Conservation (phyloP, 2,329 filamentous ascomycete species). For the Cordyceps cicadae region DNA sequence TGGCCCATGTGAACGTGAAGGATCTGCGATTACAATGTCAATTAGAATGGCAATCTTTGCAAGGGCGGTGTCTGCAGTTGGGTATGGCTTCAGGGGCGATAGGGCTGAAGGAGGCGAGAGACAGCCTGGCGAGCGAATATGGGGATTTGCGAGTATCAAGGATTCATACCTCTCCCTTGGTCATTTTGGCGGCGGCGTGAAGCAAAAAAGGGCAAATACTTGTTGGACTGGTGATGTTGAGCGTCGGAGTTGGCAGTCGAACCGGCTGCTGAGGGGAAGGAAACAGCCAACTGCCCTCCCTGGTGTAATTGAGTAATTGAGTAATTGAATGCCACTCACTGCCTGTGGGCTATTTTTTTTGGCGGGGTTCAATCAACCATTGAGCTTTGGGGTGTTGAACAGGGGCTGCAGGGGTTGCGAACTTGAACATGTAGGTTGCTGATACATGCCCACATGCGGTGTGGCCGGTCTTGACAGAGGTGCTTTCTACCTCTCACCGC, state of each 20-base stretch:
- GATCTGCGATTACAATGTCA: conserved; percentile 34
- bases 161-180: conserved; percentile 45
- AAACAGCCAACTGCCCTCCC: conserved; percentile 17
- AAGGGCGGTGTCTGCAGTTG: conserved; percentile 2
- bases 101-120: conserved; percentile 11
- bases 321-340: conserved; percentile 22
- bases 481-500: conserved; percentile 19
- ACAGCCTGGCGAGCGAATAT: not conserved
- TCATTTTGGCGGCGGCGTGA: conserved; percentile 32
- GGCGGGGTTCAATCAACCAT: conserved; percentile 21
- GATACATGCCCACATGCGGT: conserved; percentile 8
- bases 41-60: conserved; percentile 12
- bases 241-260: conserved; percentile 17
- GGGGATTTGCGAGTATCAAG: not conserved
- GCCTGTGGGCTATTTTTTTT: conserved; percentile 14
- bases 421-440: conserved; percentile 4
- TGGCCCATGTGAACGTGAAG: conserved; percentile 58
- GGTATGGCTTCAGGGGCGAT: conserved; percentile 9
- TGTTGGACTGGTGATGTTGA: conserved; percentile 17
- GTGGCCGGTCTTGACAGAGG: not conserved
- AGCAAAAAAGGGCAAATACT: conserved; percentile 16
- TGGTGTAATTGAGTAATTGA: too few species aligned
- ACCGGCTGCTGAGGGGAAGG: conserved; percentile 17
- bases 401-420: conserved; percentile 7
- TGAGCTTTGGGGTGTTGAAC: conserved; percentile 13